A percentile compares a stretch with the other conserved stretches of the same genome.
These are phyloP conservation scores for Rhizophagus sp. DNA, from an alignment of 192 early-diverging fungal species.

Conservation along the genomic window DNA sequence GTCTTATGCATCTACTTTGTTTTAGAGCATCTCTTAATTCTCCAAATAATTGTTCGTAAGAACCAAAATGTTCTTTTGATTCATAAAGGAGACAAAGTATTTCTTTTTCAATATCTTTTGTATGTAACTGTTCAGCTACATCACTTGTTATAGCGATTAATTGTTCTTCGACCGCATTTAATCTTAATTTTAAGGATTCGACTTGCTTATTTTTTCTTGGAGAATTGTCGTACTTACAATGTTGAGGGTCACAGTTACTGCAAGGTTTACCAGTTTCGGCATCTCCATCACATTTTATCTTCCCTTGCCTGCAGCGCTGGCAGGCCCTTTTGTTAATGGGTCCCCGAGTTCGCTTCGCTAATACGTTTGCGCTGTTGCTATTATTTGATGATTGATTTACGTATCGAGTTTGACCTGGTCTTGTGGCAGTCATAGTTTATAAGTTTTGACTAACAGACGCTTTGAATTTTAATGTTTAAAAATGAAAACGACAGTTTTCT, in stretches of 20 bases:
- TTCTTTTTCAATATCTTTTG: background rate
- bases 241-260: conserved; percentile 19
- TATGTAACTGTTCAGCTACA: background rate
- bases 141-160: background rate
- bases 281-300: conserved; percentile 25
- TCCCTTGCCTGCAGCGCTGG: conserved; percentile 5
- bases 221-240: conserved; percentile 1
- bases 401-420: background rate
- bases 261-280: background rate
- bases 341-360: background rate
- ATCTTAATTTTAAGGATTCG: background rate
- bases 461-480: too few species aligned
- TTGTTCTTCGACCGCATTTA: background rate
- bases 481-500: too few species aligned
- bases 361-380: background rate
- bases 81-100: background rate
- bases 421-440: background rate
- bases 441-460: too few species aligned
- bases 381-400: too few species aligned
- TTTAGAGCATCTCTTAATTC: background rate
- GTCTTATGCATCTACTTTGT: background rate
- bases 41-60: background rate
- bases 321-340: conserved; percentile 29
- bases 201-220: conserved; percentile 31
- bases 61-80: background rate